Base-by-base conservation (phyloP, 2,329 filamentous ascomycete genomes). In the Teratosphaeria destructans region DNA sequence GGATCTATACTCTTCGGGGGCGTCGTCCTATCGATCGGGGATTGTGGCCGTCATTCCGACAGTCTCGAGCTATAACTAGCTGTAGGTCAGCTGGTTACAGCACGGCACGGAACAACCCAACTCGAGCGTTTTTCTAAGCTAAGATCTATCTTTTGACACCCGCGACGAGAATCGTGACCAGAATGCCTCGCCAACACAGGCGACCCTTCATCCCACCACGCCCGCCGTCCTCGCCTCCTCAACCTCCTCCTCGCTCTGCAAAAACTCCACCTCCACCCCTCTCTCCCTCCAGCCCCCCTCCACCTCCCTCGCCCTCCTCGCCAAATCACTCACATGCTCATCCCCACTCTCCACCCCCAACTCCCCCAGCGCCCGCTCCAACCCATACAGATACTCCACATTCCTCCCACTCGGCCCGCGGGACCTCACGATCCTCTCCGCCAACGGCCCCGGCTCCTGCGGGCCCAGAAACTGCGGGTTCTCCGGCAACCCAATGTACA, bases 401-500 rank as follows among this genome's bases (percentile, higher is more conserved):
- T 97, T 97, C 71, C 87, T 83, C 0, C 94, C 94, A 74, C 91
- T 96, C 27, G 92, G 89, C 0, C 94, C 94, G 49, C 78, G 75
- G 67, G 89, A 90, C 55, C 77, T 77, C 66, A 85, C 81, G 67
- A 99, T 97, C 74, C 93, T 89, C 73, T 85, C 82, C 27, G 93
- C 92, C 56, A 97, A 81, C 52, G 77, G 73, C 68, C 90, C 83
- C 0, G 89, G 88, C 58, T 94, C 86, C 71, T 95, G 91, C 0
- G 87, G 85, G 0, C 90, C 90, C 43, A 92, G 80, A 70, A 99
- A 99, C 73, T 97, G 94, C 59, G 90, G 87, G 70, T 99, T 99
- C 54, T 87, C 85, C 0, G 94, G 94, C 2, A 95, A 88, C 26
- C 94, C 94, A 70, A 99, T 97, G 74, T 99, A 99, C 1, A 95